A percentile compares a stretch with the other conserved stretches of the same genome.
phyloP scores from a whole-genome alignment of 805 yeast genomes.

The Candida hungchunana region DNA sequence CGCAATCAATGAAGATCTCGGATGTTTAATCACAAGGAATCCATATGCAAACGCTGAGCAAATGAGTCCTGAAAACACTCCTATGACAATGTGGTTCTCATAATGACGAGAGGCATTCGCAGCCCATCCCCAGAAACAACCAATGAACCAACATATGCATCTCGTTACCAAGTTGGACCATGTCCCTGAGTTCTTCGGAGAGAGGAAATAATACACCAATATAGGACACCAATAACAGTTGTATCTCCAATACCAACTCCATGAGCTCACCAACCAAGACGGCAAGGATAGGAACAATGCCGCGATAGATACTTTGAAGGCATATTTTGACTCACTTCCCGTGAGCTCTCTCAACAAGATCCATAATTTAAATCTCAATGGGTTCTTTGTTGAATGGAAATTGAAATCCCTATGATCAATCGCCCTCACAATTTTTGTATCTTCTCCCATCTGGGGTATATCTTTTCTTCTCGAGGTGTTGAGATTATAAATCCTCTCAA shows the following conservation, averaged over 20 bases:
- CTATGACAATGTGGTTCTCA: slow-evolving; percentile 35
- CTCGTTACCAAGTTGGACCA: slow-evolving; percentile 34
- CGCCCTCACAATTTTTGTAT: slow-evolving; percentile 29
- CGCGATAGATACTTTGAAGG: slow-evolving; percentile 36
- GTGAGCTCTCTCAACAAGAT: slow-evolving; percentile 28
- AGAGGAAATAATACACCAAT: slow-evolving; percentile 33
- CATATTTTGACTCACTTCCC: slow-evolving; percentile 39
- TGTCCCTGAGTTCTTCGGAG: slow-evolving; percentile 38
- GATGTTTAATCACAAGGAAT: slow-evolving; percentile 33
- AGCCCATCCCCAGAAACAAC: slow-evolving; percentile 46
- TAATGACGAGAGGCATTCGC: slow-evolving; percentile 36
- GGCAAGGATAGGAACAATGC: slow-evolving; percentile 39
- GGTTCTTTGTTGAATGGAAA: slow-evolving; percentile 34
- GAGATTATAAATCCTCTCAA: slow-evolving; percentile 39
- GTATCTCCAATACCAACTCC: slow-evolving; percentile 38
- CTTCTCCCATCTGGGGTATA: slow-evolving; percentile 3
- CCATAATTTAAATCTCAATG: slow-evolving; percentile 38
- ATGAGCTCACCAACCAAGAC: slow-evolving; percentile 36
- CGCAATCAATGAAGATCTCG: slow-evolving; percentile 40
- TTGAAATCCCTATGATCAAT: slow-evolving; percentile 39
- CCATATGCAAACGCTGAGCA: slow-evolving; percentile 31
- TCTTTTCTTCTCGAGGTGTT: slow-evolving; percentile 37
- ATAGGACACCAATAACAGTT: slow-evolving; percentile 43
- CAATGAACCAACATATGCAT: slow-evolving; percentile 33
- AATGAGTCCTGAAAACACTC: slow-evolving; percentile 36